These are phyloP conservation scores for Crithidia acanthocephali DNA, from an alignment of 208 protist genomes.

Conservation along the genomic window DNA sequence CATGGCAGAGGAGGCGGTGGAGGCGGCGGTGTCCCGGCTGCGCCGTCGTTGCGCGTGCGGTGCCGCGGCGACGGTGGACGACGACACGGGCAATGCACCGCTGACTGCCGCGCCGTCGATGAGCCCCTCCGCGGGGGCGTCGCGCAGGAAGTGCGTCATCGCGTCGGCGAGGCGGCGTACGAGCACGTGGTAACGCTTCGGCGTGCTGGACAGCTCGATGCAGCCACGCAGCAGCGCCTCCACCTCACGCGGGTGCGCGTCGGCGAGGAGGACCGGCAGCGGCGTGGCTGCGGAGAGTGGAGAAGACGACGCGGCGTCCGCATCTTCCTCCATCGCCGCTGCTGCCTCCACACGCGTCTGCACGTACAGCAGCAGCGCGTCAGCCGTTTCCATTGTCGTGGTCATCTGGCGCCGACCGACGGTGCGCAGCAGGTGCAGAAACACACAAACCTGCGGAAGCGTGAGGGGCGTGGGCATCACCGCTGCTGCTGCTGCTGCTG, in stretches of 20 bases:
- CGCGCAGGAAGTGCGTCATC: slow-evolving; percentile 6
- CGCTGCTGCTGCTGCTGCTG: background rate
- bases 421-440: slow-evolving; percentile 36
- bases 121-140: background rate
- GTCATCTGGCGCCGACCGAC: slow-evolving; percentile 18
- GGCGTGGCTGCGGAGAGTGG: background rate
- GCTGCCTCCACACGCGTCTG: slow-evolving; percentile 8
- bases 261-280: slow-evolving; percentile 16
- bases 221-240: slow-evolving; percentile 37
- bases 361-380: slow-evolving; percentile 39
- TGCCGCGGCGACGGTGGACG: too few species aligned
- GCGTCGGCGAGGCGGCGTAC: slow-evolving; percentile 20
- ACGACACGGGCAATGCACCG: too few species aligned
- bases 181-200: slow-evolving; percentile 26
- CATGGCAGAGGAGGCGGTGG: background rate
- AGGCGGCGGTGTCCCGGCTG: background rate
- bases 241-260: slow-evolving; percentile 23
- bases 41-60: background rate
- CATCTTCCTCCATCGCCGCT: too few species aligned
- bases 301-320: background rate
- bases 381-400: slow-evolving; percentile 36
- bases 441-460: slow-evolving; percentile 25
- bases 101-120: background rate
- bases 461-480: slow-evolving; percentile 23
- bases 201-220: slow-evolving; percentile 36